Base-by-base conservation (phyloP, 1,284 basidiomycete genomes). In the Vanrija humicola region DNA sequence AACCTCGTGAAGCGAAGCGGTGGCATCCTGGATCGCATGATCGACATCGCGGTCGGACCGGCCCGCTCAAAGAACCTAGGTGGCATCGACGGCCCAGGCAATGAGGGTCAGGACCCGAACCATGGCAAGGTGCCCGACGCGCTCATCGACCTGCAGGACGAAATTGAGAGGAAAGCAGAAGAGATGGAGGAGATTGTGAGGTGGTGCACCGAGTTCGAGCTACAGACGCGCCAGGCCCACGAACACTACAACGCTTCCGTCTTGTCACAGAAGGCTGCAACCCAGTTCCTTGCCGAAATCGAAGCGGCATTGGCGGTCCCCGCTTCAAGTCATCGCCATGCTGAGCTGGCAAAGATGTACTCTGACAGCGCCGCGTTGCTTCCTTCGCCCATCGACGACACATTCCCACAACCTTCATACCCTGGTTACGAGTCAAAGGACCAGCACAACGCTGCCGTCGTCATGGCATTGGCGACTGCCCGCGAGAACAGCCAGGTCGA, bases 71-170 rank as follows among this genome's bases (percentile, higher is more conserved):
- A 65, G 19, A 62, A 54, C 26, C 60, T 74, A 0, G 70, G 72
- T 5, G 69, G 63, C 6, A 42, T 61, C 0, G 29, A 62, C 16
- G 70, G 73, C 0, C 70, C 70, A 0, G n/a, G 43, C 14, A 47
- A 51, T 8, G 18, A 51, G 5, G 51, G 50, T 12, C 38, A 50
- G 12, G 42, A 46, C 14, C 46, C 48, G 10, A 42, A 48, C 5
- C 46, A 46, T 0, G 65, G 65, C 1, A 69, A 69, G 2, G 63
- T 75, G 3, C 73, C 73, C 4, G 72, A 72, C 12, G 54, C 62
- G 16, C 50, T 74, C 18, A 56, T 75, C 38, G 71, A 74, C 51
- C 49, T 71, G 21, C 73, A 75, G 44, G 73, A 75, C 56, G 64
- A 62, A 0, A 46, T 75, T 7, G 73, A 75, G 38, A 56, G n/a